phyloP scores from a whole-genome alignment of 345 rosid species.

The Eucalyptus caleyi region DNA sequence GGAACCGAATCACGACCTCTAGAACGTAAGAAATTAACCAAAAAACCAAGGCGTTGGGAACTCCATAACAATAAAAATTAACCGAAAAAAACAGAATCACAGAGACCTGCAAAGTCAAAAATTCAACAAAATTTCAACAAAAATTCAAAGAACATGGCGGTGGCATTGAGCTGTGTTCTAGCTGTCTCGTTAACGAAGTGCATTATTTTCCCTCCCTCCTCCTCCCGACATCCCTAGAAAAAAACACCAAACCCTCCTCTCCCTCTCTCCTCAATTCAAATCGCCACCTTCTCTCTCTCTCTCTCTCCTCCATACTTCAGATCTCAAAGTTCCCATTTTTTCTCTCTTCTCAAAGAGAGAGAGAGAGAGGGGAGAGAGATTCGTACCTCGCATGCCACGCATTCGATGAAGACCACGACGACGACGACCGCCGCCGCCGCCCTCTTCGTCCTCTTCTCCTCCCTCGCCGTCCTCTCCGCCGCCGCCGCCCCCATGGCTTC shows the following conservation, averaged over 20 bases:
- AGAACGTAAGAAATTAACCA: background rate
- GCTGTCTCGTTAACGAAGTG: constrained; percentile 37
- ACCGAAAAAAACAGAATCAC: background rate
- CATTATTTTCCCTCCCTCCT: constrained; percentile 4
- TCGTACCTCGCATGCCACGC: background rate
- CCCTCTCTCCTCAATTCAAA: background rate
- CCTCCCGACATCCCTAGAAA: background rate
- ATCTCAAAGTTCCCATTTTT: background rate
- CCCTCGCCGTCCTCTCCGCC: background rate
- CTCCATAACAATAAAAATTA: background rate
- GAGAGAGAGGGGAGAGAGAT: background rate
- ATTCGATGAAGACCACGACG: background rate
- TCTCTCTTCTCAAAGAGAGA: background rate
- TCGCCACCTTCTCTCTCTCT: background rate
- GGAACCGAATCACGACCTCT: background rate
- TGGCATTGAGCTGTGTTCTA: constrained; percentile 71
- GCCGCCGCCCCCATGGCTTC: background rate
- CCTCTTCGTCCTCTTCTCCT: background rate
- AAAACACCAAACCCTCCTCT: background rate
- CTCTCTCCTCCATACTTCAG: background rate
- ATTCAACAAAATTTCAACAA: background rate
- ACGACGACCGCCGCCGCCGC: background rate
- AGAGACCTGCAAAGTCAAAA: too few relatives aligned
- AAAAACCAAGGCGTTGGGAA: background rate
- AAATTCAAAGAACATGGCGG: background rate